These are phyloP conservation scores for Ustilago hordei DNA, from an alignment of 1,284 basidiomycete species.

Conservation along the genomic window DNA sequence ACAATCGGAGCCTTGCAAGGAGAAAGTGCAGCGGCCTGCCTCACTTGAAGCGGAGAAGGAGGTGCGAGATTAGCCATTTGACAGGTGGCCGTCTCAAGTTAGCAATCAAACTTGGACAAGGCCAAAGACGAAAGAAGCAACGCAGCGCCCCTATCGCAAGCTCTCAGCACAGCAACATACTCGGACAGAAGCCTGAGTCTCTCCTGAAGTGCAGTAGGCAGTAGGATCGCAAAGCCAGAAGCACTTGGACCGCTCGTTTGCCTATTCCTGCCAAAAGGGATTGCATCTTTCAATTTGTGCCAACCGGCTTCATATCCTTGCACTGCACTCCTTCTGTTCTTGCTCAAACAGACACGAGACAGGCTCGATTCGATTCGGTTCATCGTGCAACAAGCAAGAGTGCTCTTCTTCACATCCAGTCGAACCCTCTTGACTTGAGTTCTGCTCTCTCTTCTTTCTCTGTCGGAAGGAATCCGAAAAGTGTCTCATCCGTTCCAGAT, in stretches of 20 bases:
- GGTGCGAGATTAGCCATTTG: conserved; percentile 6
- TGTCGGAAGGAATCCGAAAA: not conserved
- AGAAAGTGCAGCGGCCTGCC: no score
- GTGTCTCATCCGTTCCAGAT: not conserved
- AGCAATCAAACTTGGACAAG: not conserved
- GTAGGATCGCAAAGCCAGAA: not conserved
- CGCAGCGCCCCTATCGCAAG: no score
- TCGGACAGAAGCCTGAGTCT: not conserved
- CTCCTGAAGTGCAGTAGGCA: not conserved
- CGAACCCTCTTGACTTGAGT: not conserved
- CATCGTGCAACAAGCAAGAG: not conserved
- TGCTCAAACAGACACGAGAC: not conserved
- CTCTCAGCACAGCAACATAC: no score
- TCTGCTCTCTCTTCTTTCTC: not conserved
- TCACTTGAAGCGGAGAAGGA: not conserved
- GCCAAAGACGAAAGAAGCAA: no score
- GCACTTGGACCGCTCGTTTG: not conserved
- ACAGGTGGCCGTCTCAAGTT: not conserved
- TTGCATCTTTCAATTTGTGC: not conserved
- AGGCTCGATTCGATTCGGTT: not conserved
- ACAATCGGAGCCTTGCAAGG: not conserved
- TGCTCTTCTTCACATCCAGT: not conserved
- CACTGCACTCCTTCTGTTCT: not conserved
- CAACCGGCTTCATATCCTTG: not conserved
- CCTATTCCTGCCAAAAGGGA: not conserved